A percentile compares a stretch with the other conserved stretches of the same genome.
Evolutionary conservation across 2,329 filamentous ascomycete genomes (phyloP).

Genomic region (Phaeophleospora eucalypticola): DNA sequence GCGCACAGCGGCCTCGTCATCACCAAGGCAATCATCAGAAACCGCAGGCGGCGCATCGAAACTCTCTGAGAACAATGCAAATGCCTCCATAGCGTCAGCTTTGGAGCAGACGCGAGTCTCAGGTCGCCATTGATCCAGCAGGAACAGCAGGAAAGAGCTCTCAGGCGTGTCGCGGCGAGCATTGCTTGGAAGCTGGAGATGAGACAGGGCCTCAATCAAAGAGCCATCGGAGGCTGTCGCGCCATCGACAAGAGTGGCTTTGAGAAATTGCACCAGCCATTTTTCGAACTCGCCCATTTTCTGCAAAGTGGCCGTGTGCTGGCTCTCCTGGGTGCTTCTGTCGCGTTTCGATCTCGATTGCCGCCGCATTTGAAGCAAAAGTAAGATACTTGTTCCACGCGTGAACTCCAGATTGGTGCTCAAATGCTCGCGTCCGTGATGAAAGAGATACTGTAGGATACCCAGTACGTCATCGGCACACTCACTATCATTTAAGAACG

Average conservation of each 20-base stretch:
- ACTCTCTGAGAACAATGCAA: conserved; percentile 68
- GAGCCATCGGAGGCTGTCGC: conserved; percentile 1
- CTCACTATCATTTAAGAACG: conserved; percentile 75
- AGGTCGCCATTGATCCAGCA: conserved; percentile 68
- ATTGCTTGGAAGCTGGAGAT: conserved; percentile 65
- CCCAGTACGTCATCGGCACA: conserved; percentile 90
- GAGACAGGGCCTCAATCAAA: conserved; percentile 25
- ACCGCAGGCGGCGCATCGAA: conserved; percentile 61
- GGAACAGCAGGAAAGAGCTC: conserved; percentile 71
- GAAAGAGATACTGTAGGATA: conserved; percentile 77
- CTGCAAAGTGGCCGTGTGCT: conserved; percentile 71
- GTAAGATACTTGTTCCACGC: conserved; percentile 73
- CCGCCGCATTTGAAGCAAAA: conserved; percentile 70
- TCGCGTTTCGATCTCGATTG: conserved; percentile 37
- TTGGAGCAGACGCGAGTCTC: conserved; percentile 63
- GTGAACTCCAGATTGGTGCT: conserved; percentile 64
- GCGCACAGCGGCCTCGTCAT: conserved; percentile 58
- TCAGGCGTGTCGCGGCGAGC: conserved; percentile 68
- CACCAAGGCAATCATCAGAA: conserved; percentile 63
- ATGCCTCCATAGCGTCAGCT: conserved; percentile 64
- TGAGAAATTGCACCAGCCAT: conserved; percentile 72
- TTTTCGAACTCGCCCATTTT: conserved; percentile 71
- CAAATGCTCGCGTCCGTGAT: conserved; percentile 63
- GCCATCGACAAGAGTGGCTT: conserved; percentile 28
- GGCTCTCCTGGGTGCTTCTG: conserved; percentile 78